Conservation (phyloP, 1,139 yeast species). For the Kurtzmaniella quercitrusa region DNA sequence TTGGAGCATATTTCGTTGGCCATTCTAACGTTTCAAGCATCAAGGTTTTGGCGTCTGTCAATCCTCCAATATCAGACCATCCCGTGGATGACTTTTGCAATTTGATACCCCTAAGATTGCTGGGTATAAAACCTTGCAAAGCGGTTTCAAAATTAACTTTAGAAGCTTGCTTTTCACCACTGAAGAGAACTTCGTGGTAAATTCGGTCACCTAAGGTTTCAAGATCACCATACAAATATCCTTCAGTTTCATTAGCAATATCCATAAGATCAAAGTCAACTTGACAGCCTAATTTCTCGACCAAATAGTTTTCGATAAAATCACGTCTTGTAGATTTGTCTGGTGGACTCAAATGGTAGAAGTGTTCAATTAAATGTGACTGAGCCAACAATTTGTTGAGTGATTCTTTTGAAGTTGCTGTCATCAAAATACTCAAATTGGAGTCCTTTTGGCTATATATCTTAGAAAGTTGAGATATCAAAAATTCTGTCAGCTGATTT, state of each 20-base stretch:
- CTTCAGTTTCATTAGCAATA: constrained; percentile 79
- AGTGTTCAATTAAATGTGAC: constrained; percentile 69
- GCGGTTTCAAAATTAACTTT: constrained; percentile 51
- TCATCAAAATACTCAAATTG: constrained; percentile 49
- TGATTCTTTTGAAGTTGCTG: constrained; percentile 63
- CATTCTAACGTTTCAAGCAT: constrained; percentile 88
- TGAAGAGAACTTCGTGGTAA: constrained; percentile 58
- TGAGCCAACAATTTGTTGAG: constrained; percentile 60
- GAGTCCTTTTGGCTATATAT: constrained; percentile 39
- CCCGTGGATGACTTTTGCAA: constrained; percentile 69
- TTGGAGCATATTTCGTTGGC: constrained; percentile 96
- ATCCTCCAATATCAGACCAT: constrained; percentile 92
- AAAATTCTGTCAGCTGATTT: constrained; percentile 51
- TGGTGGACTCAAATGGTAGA: constrained; percentile 64
- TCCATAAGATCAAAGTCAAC: constrained; percentile 58
- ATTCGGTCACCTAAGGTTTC: constrained; percentile 71
- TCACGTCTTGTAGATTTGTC: constrained; percentile 56
- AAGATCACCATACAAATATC: constrained; percentile 81
- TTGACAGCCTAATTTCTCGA: constrained; percentile 24
- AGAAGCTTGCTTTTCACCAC: constrained; percentile 16
- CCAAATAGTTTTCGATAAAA: constrained; percentile 48
- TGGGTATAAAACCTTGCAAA: constrained; percentile 67
- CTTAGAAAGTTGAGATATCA: constrained; percentile 36
- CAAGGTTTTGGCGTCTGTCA: constrained; percentile 68
- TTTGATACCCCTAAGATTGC: constrained; percentile 82